phyloP scores from a whole-genome alignment of 2,329 filamentous ascomycete species.

The Fusarium humuli region DNA sequence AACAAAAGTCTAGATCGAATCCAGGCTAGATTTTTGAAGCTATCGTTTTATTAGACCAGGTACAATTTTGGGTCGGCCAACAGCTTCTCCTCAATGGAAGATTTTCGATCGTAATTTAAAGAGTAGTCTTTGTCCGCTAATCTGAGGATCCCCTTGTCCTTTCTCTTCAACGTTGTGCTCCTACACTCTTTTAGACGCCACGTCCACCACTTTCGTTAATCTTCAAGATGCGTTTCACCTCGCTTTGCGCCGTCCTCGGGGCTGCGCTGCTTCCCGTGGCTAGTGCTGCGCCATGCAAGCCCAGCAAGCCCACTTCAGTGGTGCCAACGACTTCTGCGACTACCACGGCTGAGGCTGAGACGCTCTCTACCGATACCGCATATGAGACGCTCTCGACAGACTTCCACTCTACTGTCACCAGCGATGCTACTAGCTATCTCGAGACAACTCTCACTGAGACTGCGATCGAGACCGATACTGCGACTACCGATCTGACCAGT shows the following conservation, averaged over 20 bases:
- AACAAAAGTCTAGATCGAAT: background rate
- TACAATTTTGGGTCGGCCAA: background rate
- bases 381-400: background rate
- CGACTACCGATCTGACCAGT: background rate
- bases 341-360: background rate
- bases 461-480: background rate
- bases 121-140: too few relatives aligned
- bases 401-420: background rate
- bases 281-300: background rate
- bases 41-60: constrained; percentile 4
- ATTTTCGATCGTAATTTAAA: too few relatives aligned
- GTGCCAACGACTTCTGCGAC: background rate
- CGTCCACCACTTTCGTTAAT: too few relatives aligned
- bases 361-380: background rate
- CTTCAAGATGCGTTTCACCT: constrained; percentile 31
- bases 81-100: background rate
- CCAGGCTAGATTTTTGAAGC: background rate
- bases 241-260: constrained; percentile 20
- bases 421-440: background rate
- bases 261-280: constrained; percentile 12
- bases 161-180: background rate
- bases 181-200: too few relatives aligned
- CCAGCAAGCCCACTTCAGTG: background rate
- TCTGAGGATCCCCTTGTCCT: too few relatives aligned
- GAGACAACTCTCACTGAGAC: background rate